These are phyloP conservation scores for Globisporangium uncinulatum DNA, from an alignment of 352 stramenopile species.

Conservation along the genomic window DNA sequence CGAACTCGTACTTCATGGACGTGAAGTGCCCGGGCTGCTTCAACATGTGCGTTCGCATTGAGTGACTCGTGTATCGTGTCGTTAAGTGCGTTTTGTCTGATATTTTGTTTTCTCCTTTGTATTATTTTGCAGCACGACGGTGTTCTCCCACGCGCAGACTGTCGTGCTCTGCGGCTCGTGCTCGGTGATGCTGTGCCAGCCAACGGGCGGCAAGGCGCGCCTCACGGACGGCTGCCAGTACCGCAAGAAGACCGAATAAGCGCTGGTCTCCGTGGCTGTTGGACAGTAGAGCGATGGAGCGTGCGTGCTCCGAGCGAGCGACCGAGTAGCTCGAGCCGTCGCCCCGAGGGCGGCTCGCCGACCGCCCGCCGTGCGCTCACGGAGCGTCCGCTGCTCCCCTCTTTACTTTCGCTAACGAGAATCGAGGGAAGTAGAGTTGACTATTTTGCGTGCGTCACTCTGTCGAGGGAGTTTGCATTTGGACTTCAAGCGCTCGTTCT, in stretches of 20 bases:
- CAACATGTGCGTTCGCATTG: conserved; percentile 88
- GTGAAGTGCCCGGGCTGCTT: conserved; percentile 99
- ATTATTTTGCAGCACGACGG: conserved; percentile 84
- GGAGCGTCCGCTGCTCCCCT: conserved; percentile 4
- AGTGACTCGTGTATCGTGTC: not conserved
- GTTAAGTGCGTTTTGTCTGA: not conserved
- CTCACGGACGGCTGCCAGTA: conserved; percentile 99
- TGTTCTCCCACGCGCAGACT: conserved; percentile 99
- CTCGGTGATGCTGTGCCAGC: conserved; percentile 98
- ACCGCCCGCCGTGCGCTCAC: not conserved
- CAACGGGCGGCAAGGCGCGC: conserved; percentile 96
- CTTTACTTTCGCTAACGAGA: conserved; percentile 26
- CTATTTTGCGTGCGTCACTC: conserved; percentile 50
- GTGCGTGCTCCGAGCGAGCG: conserved; percentile 8
- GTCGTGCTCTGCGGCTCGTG: conserved; percentile 96
- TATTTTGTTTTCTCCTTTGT: not conserved
- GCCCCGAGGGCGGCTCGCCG: not conserved
- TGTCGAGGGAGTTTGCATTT: conserved; percentile 10
- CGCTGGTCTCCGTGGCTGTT: conserved; percentile 15
- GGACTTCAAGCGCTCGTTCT: no score
- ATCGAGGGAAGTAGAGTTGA: conserved; percentile 60
- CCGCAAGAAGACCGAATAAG: conserved; percentile 99
- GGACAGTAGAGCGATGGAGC: conserved; percentile 30
- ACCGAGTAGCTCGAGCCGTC: not conserved
- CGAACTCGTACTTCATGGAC: conserved; percentile 99